These are phyloP conservation scores for Melastoma candidum DNA, from an alignment of 441 rosid genomes.

Conservation along the genomic window DNA sequence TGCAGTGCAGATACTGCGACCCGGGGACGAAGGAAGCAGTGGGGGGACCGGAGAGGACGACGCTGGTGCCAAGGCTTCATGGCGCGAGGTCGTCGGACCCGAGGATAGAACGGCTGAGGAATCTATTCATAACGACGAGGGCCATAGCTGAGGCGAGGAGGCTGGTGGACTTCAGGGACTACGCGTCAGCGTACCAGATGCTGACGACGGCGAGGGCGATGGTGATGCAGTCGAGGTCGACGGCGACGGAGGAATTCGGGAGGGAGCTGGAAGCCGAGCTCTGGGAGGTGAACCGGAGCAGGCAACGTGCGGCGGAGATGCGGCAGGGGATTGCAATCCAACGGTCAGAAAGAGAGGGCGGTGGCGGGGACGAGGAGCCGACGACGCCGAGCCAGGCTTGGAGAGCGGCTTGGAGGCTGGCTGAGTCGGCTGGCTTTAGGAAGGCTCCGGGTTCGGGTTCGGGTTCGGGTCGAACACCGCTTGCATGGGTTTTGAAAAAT, in stretches of 20 bases:
- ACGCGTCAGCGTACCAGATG: slow-evolving; percentile 45
- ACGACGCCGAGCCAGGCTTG: slow-evolving; percentile 51
- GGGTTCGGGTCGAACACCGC: slow-evolving; percentile 33
- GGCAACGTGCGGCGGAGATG: slow-evolving; percentile 28
- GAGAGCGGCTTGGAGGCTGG: slow-evolving; percentile 63
- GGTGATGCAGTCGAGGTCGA: slow-evolving; percentile 32
- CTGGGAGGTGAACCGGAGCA: slow-evolving; percentile 46
- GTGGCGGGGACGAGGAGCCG: slow-evolving; percentile 25
- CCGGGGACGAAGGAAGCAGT: slow-evolving; percentile 46
- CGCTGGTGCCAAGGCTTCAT: slow-evolving; percentile 28
- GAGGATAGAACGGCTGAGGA: slow-evolving; percentile 35
- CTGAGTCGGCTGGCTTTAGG: slow-evolving; percentile 50
- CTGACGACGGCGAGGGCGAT: slow-evolving; percentile 44
- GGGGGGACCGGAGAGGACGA: slow-evolving; percentile 36
- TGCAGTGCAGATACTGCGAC: slow-evolving; percentile 44
- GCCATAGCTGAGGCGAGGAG: slow-evolving; percentile 59
- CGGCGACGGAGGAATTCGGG: slow-evolving; percentile 23
- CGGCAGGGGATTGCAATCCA: slow-evolving; percentile 16
- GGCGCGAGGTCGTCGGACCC: slow-evolving; percentile 31
- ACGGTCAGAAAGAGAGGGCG: slow-evolving; percentile 20
- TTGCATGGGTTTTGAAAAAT: slow-evolving; percentile 62
- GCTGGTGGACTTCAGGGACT: slow-evolving; percentile 36
- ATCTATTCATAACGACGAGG: slow-evolving; percentile 36
- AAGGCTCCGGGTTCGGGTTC: slow-evolving; percentile 31
- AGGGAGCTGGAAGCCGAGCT: slow-evolving; percentile 36